These are phyloP conservation scores for Biscogniauxia sp. DNA, from an alignment of 2,329 filamentous ascomycete genomes.

Conservation along the genomic window DNA sequence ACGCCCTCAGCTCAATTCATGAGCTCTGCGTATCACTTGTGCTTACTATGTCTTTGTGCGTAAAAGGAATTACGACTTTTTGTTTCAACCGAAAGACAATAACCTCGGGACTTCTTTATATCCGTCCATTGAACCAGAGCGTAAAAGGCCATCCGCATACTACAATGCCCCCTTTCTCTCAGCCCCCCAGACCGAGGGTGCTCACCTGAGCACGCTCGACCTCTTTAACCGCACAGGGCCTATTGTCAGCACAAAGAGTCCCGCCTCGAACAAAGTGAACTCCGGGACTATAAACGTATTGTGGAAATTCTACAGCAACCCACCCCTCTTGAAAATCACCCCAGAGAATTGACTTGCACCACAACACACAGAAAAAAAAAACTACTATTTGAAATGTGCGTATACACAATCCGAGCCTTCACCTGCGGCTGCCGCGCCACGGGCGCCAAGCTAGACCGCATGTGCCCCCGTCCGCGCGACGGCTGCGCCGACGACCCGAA, in stretches of 20 bases:
- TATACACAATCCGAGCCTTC: constrained; percentile 19
- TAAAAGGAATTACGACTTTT: too few relatives aligned
- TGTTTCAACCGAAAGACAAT: too few relatives aligned
- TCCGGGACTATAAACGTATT: background rate
- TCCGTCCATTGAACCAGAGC: background rate
- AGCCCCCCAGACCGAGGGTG: too few relatives aligned
- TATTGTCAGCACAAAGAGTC: background rate
- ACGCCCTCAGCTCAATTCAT: too few relatives aligned
- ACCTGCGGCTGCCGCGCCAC: constrained; percentile 19
- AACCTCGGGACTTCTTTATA: too few relatives aligned
- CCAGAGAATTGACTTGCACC: background rate
- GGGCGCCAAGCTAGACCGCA: constrained; percentile 8
- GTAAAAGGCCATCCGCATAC: too few relatives aligned
- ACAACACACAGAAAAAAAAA: background rate
- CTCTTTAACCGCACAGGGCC: background rate
- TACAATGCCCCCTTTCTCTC: background rate
- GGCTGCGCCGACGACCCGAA: constrained; percentile 15
- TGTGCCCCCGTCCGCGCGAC: constrained; percentile 14
- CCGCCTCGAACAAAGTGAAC: background rate
- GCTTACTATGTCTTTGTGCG: too few relatives aligned
- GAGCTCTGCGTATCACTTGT: too few relatives aligned
- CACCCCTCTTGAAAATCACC: too few relatives aligned
- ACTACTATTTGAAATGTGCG: constrained; percentile 15
- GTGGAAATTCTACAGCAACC: background rate
- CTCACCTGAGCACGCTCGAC: too few relatives aligned